Percentiles rank a stretch among this genome's conserved stretches.
Conservation (phyloP, 163 green algal genomes). For the Picocystis sp. region DNA sequence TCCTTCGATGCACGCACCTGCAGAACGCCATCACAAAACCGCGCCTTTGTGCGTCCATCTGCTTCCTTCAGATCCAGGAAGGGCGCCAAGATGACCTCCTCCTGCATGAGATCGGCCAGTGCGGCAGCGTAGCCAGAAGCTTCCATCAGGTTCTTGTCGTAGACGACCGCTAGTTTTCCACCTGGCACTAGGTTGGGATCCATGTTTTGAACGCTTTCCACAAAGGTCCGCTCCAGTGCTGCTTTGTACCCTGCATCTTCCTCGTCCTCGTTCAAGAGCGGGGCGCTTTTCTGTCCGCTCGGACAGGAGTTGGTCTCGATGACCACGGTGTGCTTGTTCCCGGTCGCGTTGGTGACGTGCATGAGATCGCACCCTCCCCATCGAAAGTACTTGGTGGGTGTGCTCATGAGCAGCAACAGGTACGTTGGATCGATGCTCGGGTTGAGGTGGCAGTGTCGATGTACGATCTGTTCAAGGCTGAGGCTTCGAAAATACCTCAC, state of each 20-base stretch:
- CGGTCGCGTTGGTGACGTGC: constrained; percentile 9
- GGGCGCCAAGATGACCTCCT: constrained; percentile 13
- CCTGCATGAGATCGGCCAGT: constrained; percentile 13
- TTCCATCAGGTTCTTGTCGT: constrained; percentile 17
- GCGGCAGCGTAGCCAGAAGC: constrained; percentile 13
- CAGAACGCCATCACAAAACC: constrained; percentile 12
- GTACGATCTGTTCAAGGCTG: constrained; percentile 14
- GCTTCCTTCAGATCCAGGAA: constrained; percentile 8
- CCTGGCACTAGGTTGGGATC: constrained; percentile 9
- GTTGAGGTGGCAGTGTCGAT: constrained; percentile 15
- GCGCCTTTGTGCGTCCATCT: constrained; percentile 6
- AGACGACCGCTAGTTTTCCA: constrained; percentile 11
- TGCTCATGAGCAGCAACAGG: constrained; percentile 10
- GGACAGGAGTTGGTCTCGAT: constrained; percentile 17
- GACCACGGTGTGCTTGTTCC: constrained; percentile 16
- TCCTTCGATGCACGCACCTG: constrained; percentile 12
- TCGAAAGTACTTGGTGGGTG: constrained; percentile 10
- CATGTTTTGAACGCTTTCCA: neutral
- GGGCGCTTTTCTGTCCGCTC: constrained; percentile 18
- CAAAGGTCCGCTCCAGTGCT: constrained; percentile 6
- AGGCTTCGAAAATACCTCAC: constrained; percentile 13
- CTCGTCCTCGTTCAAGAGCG: constrained; percentile 11
- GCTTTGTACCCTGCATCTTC: constrained; percentile 16
- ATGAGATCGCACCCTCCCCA: constrained; percentile 17
- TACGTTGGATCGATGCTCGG: constrained; percentile 8